These are phyloP conservation scores for Ascochyta pisi DNA, from an alignment of 2,329 filamentous ascomycete genomes.

Conservation along the genomic window DNA sequence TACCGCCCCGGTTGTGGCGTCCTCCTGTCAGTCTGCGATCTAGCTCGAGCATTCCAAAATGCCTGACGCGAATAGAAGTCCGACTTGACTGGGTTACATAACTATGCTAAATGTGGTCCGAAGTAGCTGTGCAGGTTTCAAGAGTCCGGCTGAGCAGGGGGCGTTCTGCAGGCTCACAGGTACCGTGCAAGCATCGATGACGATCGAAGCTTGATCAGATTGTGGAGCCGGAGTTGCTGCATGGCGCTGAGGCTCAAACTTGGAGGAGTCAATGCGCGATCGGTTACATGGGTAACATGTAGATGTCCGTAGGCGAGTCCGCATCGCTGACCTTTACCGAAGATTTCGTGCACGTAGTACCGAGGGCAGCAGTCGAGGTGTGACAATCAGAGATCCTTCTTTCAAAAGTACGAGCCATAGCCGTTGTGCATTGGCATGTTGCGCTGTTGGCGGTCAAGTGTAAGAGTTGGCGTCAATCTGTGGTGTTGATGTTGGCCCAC, in stretches of 20 bases:
- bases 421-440: not conserved
- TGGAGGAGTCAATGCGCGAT: constrained; percentile 26
- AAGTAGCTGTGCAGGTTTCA: constrained; percentile 40
- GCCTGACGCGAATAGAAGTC: constrained; percentile 19
- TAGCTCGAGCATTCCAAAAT: constrained; percentile 24
- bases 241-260: constrained; percentile 34
- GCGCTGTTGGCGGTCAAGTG: not conserved
- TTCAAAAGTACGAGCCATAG: not conserved
- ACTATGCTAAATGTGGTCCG: constrained; percentile 28
- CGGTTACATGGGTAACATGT: constrained; percentile 25
- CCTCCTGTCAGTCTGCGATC: constrained; percentile 17
- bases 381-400: too few species aligned
- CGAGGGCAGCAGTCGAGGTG: not conserved
- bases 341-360: not conserved
- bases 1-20: constrained; percentile 19
- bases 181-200: constrained; percentile 16
- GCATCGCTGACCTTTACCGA: not conserved
- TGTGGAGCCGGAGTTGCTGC: constrained; percentile 20
- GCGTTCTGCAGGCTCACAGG: constrained; percentile 40
- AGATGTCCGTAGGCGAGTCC: constrained; percentile 14
- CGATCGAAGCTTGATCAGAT: constrained; percentile 18
- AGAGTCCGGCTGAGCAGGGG: constrained; percentile 33
- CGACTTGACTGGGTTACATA: constrained; percentile 19
- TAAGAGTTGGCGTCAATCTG: not conserved
- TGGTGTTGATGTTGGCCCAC: not conserved